Base-by-base conservation (phyloP, 2,329 filamentous ascomycete species). In the Triangularia verruculosa region DNA sequence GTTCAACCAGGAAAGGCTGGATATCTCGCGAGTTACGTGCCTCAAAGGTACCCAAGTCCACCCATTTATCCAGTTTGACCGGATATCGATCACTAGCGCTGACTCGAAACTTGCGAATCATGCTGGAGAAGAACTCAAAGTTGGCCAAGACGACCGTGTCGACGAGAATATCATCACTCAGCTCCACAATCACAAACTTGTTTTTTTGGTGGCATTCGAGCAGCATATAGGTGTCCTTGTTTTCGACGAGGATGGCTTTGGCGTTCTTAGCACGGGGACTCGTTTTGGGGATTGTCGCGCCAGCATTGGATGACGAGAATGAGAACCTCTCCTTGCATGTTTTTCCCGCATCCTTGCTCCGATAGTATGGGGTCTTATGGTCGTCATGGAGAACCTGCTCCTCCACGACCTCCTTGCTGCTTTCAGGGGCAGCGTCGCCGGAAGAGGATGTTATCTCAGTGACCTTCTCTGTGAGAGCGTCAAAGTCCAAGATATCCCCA, bases 301-400 rank as follows among this genome's bases (percentile, higher is more conserved):
- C 95, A 65, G 93, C 96, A 75, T 99, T 95, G 72, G 98, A 98
- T 0, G 94, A 98, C 6, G 95, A 93, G 77, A 96, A 99, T 61
- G 96, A 98, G 77, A 97, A 97, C 53, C 95, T 85, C 77, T 98
- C 95, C 77, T 98, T 98, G 83, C 94, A 97, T 0, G 95, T 99
- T 75, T 92, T 97, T 7, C 95, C 95, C 3, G 95, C 95, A 75
- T 98, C 93, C 76, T 96, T 97, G 73, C 90, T 93, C 39, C 92
- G 85, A 66, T 87, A 83, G 34, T 83, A 79, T 17, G 82, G 81
- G n/a, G 81, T 78, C 56, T 81, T 80, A 11, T 77, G 79, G 65
- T 83, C 78, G 58, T 81, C 80, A 67, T 80, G 78, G 0, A 79
- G 71, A 1, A 82, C 75, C 22, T 78, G 77, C 25, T 82, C 80